phyloP scores from a whole-genome alignment of 306 rosid genomes.

The Urtica urens region DNA sequence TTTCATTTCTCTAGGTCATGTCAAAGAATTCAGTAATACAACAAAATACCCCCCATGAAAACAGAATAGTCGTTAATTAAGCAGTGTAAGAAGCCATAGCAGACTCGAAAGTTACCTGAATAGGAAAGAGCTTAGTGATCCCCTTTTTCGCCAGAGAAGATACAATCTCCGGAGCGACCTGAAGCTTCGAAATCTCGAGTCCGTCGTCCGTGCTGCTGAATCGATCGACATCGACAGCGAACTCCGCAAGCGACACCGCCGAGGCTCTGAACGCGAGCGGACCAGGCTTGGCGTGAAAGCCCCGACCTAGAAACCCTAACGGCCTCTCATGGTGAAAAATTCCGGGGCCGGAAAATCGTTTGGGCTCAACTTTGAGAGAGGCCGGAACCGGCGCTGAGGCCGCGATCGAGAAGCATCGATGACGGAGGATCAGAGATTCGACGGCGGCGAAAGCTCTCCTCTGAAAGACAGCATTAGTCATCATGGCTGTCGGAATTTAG shows the following conservation, averaged over 20 bases:
- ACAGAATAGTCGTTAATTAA: no score
- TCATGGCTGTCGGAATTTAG: slow-evolving; percentile 6
- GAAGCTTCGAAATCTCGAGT: slow-evolving; percentile 67
- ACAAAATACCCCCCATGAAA: no score
- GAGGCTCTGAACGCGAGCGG: slow-evolving; percentile 49
- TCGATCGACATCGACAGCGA: slow-evolving; percentile 45
- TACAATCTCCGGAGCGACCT: slow-evolving; percentile 61
- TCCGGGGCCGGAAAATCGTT: slow-evolving; percentile 4
- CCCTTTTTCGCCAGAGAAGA: slow-evolving; percentile 73
- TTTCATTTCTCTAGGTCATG: no score
- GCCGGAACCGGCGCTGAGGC: neutral
- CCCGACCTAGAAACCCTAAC: slow-evolving; percentile 16
- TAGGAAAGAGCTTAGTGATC: slow-evolving; percentile 77
- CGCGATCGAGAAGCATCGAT: slow-evolving; percentile 13
- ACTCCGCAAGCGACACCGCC: slow-evolving; percentile 29
- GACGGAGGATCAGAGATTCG: slow-evolving; percentile 18
- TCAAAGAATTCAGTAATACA: no score
- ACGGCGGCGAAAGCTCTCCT: slow-evolving; percentile 39
- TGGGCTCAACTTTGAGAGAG: slow-evolving; percentile 7
- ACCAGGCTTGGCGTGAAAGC: slow-evolving; percentile 37
- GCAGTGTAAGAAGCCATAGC: neutral
- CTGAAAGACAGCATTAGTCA: slow-evolving; percentile 36
- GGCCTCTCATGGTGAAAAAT: slow-evolving; percentile 1
- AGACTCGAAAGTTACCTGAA: slow-evolving; percentile 42
- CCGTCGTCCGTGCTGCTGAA: slow-evolving; percentile 40